Conservation (phyloP, 345 rosid genomes). For the Gossypium sturtianum region DNA sequence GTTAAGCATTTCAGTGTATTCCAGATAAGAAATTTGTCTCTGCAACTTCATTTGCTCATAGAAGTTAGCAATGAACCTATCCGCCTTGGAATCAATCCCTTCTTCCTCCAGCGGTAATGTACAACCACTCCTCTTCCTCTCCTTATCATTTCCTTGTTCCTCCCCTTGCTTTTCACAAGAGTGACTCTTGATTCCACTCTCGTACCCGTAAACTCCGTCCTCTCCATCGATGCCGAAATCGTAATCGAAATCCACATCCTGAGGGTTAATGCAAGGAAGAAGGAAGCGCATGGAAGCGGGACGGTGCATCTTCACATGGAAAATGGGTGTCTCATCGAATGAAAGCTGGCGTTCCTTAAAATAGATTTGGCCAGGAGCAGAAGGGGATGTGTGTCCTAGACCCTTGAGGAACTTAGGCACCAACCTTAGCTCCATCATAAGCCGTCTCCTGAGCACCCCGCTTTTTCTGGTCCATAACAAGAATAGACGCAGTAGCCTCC, state of each 20-base stretch:
- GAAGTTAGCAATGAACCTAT: conserved; percentile 76
- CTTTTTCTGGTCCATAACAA: conserved; percentile 76
- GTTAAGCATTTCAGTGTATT: conserved; percentile 33
- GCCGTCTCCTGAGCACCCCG: conserved; percentile 47
- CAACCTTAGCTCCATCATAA: conserved; percentile 42
- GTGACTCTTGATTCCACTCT: conserved; percentile 22
- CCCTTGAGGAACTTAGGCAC: conserved; percentile 51
- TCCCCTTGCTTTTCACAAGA: neutral
- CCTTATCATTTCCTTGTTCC: conserved; percentile 8
- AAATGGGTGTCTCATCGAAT: conserved; percentile 73
- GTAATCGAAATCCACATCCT: conserved; percentile 45
- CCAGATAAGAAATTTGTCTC: conserved; percentile 61
- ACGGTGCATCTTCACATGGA: conserved; percentile 61
- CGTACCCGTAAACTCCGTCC: conserved; percentile 23
- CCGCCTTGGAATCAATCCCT: conserved; percentile 78
- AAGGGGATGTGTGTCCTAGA: conserved; percentile 19
- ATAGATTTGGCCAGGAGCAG: conserved; percentile 18
- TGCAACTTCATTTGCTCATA: conserved; percentile 73
- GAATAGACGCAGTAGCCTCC: conserved; percentile 51
- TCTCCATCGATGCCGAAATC: conserved; percentile 33
- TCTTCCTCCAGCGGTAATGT: conserved; percentile 32
- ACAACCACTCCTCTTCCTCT: conserved; percentile 5
- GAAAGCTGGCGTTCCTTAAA: conserved; percentile 73
- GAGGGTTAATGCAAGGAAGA: conserved; percentile 66
- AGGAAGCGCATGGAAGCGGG: conserved; percentile 56